Conservation (phyloP, 1,284 basidiomycete genomes). For the Dichomitus squalens region DNA sequence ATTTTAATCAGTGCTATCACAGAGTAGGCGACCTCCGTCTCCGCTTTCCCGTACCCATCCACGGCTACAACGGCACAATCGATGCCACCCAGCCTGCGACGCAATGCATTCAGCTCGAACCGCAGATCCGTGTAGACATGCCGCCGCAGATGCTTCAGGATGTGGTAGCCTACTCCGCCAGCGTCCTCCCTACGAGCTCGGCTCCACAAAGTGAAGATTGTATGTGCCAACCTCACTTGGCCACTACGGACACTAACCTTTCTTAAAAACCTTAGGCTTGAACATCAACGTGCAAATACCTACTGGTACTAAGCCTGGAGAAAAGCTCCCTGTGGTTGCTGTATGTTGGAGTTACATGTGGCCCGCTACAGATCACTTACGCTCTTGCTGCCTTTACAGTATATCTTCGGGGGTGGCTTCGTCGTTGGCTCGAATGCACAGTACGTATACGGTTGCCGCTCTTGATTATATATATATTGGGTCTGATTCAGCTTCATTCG, state of each 20-base stretch:
- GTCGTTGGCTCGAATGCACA: background rate
- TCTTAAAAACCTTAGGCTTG: too few relatives aligned
- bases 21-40: slow-evolving; percentile 45
- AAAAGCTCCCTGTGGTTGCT: slow-evolving; percentile 55
- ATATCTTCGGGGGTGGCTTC: background rate
- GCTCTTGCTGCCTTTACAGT: too few relatives aligned
- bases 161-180: background rate
- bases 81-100: slow-evolving; percentile 16
- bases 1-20: too few relatives aligned
- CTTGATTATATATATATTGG: too few relatives aligned
- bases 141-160: background rate
- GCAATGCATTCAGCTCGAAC: slow-evolving; percentile 15
- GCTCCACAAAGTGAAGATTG: background rate
- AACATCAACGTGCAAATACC: background rate
- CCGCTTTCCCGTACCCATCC: slow-evolving; percentile 9
- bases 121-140: background rate
- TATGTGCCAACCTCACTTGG: too few relatives aligned
- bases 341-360: too few relatives aligned
- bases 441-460: too few relatives aligned
- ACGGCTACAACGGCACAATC: slow-evolving; percentile 8
- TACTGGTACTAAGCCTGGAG: slow-evolving; percentile 33
- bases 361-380: too few relatives aligned
- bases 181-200: background rate
- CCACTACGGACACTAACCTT: too few relatives aligned
- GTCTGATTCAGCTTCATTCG: too few relatives aligned